Percentiles rank a stretch among this genome's conserved stretches.
Evolutionary conservation across 805 yeast species (phyloP).

Genomic region (Phaffomyces thermotolerans): DNA sequence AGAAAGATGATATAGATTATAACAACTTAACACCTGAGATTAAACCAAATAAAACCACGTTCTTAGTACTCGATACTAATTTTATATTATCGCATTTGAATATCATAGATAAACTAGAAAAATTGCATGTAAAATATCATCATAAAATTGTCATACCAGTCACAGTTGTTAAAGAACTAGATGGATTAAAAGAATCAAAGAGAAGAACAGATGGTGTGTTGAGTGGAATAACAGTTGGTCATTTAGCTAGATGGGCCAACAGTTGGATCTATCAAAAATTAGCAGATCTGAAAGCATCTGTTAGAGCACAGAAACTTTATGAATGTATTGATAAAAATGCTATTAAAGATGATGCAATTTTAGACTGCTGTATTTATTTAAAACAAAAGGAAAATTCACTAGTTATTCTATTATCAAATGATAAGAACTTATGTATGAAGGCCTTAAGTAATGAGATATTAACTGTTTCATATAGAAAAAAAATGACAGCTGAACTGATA

Average conservation of each 20-base stretch:
- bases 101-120: constrained; percentile 46
- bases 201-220: constrained; percentile 10
- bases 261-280: constrained; percentile 66
- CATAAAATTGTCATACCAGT: constrained; percentile 59
- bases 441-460: constrained; percentile 60
- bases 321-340: constrained; percentile 44
- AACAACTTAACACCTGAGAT: constrained; percentile 8
- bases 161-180: constrained; percentile 70
- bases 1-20: not conserved
- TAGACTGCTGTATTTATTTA: constrained; percentile 76
- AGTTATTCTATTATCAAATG: constrained; percentile 70
- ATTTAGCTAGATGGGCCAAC: constrained; percentile 62
- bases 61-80: constrained; percentile 75
- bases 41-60: constrained; percentile 22
- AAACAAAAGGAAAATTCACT: constrained; percentile 31
- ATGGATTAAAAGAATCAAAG: constrained; percentile 58
- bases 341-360: constrained; percentile 69
- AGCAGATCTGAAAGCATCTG: constrained; percentile 41
- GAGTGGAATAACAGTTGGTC: constrained; percentile 36
- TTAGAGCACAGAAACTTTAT: constrained; percentile 56
- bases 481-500: constrained; percentile 42
- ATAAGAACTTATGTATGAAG: constrained; percentile 72
- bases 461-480: constrained; percentile 46
- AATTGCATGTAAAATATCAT: constrained; percentile 32
- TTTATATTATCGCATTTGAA: constrained; percentile 64